Conservation (phyloP, 768 basidiomycete species). For the Rhodotorula babjevae region DNA sequence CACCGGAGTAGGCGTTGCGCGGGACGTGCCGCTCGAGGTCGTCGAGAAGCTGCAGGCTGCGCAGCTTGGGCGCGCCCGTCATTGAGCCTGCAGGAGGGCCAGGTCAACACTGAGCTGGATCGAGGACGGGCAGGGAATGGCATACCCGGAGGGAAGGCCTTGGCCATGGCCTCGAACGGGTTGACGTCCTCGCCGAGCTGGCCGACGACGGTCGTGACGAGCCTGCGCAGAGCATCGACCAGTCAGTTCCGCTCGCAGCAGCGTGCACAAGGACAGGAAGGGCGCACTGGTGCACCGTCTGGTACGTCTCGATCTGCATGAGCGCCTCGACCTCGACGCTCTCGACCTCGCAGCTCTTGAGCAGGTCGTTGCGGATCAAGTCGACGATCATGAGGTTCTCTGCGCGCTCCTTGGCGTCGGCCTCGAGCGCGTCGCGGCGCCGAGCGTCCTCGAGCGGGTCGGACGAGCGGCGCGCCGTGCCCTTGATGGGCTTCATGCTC, state of each 20-base stretch:
- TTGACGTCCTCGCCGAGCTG: conserved; percentile 69
- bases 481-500: conserved; percentile 91
- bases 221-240: conserved; percentile 41
- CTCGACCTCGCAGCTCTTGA: conserved; percentile 68
- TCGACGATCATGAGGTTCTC: conserved; percentile 99
- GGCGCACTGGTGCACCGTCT: conserved; percentile 75
- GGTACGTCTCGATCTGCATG: conserved; percentile 82
- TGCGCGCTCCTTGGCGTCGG: conserved; percentile 74
- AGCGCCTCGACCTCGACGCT: conserved; percentile 77
- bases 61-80: conserved; percentile 95
- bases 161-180: conserved; percentile 45
- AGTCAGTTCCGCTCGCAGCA: neutral
- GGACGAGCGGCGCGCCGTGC: conserved; percentile 60
- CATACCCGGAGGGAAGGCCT: conserved; percentile 74
- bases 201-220: conserved; percentile 90
- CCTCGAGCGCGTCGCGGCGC: conserved; percentile 55
- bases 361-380: conserved; percentile 85
- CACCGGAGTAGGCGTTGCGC: conserved; percentile 71
- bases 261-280: neutral
- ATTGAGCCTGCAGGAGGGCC: conserved; percentile 64
- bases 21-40: conserved; percentile 62
- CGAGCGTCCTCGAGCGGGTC: conserved; percentile 61
- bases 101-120: neutral
- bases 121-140: neutral
- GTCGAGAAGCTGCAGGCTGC: conserved; percentile 83